A percentile compares a stretch with the other conserved stretches of the same genome.
Evolutionary conservation across 176 grass and related monocot genomes (phyloP).

Genomic region (Triticum monococcum): DNA sequence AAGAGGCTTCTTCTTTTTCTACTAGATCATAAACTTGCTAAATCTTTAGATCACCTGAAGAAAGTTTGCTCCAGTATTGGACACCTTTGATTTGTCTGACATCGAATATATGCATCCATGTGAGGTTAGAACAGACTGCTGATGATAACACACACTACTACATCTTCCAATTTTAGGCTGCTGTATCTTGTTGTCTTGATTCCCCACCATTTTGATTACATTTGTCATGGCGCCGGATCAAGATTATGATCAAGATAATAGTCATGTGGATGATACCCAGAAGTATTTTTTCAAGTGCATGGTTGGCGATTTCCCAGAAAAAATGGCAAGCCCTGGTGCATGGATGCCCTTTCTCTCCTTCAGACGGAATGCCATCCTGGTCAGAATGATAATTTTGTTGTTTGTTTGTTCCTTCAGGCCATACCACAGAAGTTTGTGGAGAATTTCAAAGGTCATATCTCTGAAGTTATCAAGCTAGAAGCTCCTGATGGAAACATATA

Average conservation of each 20-base stretch:
- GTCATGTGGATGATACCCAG: neutral
- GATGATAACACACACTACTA: neutral
- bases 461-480: slow-evolving; percentile 36
- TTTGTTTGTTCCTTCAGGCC: slow-evolving; percentile 1
- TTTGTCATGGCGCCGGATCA: neutral
- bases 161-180: neutral
- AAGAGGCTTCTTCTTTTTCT: neutral
- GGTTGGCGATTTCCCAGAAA: slow-evolving; percentile 9
- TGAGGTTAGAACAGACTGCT: neutral
- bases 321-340: slow-evolving; percentile 13
- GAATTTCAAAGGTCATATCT: slow-evolving; percentile 29
- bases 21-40: neutral
- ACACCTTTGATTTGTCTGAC: neutral
- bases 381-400: neutral
- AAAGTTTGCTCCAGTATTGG: neutral
- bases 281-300: slow-evolving; percentile 19
- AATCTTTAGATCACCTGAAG: neutral
- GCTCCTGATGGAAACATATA: slow-evolving; percentile 31
- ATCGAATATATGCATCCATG: neutral
- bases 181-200: neutral
- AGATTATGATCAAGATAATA: neutral
- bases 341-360: neutral
- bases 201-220: neutral
- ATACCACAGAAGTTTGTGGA: slow-evolving; percentile 44
- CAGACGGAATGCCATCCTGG: neutral